phyloP scores from a whole-genome alignment of 2,329 filamentous ascomycete genomes.

The Clarireedia homoeocarpa region DNA sequence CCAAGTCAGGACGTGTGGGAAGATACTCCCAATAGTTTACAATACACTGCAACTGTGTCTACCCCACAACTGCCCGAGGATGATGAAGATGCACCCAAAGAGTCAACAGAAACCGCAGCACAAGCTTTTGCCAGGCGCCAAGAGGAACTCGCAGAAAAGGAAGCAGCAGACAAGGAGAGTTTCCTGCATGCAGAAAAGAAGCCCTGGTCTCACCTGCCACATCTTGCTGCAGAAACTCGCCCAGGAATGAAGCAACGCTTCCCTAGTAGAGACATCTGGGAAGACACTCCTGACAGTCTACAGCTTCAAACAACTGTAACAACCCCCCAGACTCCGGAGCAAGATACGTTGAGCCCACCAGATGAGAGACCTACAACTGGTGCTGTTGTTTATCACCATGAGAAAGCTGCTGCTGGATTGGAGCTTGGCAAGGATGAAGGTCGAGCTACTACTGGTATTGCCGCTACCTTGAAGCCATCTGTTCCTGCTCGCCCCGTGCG shows the following conservation, averaged over 20 bases:
- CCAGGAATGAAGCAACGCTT: conserved; percentile 63
- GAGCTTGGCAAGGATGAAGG: conserved; percentile 18
- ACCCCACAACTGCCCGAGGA: conserved; percentile 60
- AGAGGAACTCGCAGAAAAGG: conserved; percentile 55
- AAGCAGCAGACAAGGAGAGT: conserved; percentile 38
- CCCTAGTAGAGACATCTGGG: conserved; percentile 89
- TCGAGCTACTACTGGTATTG: conserved; percentile 18
- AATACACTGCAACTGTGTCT: conserved; percentile 73
- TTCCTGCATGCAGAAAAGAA: conserved; percentile 47
- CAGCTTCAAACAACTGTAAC: conserved; percentile 69
- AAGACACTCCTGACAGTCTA: conserved; percentile 81
- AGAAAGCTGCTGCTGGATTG: conserved; percentile 20
- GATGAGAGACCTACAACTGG: conserved; percentile 30
- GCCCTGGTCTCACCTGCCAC: conserved; percentile 41
- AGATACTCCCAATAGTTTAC: conserved; percentile 79
- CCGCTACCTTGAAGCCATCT: conserved; percentile 49
- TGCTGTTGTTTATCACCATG: conserved; percentile 26
- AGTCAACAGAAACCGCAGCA: conserved; percentile 39
- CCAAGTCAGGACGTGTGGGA: conserved; percentile 97
- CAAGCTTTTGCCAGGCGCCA: conserved; percentile 60
- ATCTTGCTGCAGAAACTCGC: conserved; percentile 44
- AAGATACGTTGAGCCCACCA: conserved; percentile 33
- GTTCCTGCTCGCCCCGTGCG: conserved; percentile 48
- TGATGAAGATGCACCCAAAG: conserved; percentile 12
- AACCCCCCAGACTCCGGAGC: conserved; percentile 42